Evolutionary conservation across 352 stramenopile genomes (phyloP).

Genomic region (Phytopythium montanum): DNA sequence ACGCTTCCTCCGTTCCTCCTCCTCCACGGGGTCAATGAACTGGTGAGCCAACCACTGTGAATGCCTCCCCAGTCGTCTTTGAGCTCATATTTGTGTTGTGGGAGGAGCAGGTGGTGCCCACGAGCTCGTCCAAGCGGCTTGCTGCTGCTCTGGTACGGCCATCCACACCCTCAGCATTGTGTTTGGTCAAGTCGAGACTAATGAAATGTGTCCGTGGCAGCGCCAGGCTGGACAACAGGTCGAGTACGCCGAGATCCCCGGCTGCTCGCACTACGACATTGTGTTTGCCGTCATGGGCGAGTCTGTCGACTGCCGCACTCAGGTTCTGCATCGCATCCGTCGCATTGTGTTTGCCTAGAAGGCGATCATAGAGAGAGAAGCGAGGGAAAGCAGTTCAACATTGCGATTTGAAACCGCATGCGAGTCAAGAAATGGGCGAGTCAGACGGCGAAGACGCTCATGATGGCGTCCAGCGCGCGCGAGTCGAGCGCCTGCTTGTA

Average conservation of each 20-base stretch:
- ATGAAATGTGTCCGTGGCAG: slow-evolving; percentile 11
- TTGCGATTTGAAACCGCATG: background rate
- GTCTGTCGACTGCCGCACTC: slow-evolving; percentile 30
- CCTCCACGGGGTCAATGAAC: slow-evolving; percentile 50
- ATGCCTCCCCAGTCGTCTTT: background rate
- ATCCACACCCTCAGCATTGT: background rate
- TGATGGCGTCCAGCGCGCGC: slow-evolving; percentile 35
- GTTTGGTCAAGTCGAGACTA: too few species aligned
- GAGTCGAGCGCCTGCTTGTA: slow-evolving; percentile 56
- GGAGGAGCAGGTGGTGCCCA: slow-evolving; percentile 13
- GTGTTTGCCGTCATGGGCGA: slow-evolving; percentile 69
- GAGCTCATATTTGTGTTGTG: background rate
- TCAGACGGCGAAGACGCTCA: slow-evolving; percentile 35
- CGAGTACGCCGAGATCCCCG: slow-evolving; percentile 33
- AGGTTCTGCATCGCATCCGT: slow-evolving; percentile 36
- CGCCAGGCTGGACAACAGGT: slow-evolving; percentile 33
- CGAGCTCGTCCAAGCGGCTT: slow-evolving; percentile 57
- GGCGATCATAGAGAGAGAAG: background rate
- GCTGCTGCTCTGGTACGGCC: slow-evolving; percentile 35
- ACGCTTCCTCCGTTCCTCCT: slow-evolving; percentile 48
- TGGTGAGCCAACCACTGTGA: background rate
- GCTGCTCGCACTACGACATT: slow-evolving; percentile 60
- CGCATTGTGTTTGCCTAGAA: slow-evolving; percentile 23
- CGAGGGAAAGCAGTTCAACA: background rate
- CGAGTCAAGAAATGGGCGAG: background rate